Evolutionary conservation across 176 grass and related monocot species (phyloP), one percentile per base, ranked within the genome.

Genomic region (Lolium rigidum): DNA sequence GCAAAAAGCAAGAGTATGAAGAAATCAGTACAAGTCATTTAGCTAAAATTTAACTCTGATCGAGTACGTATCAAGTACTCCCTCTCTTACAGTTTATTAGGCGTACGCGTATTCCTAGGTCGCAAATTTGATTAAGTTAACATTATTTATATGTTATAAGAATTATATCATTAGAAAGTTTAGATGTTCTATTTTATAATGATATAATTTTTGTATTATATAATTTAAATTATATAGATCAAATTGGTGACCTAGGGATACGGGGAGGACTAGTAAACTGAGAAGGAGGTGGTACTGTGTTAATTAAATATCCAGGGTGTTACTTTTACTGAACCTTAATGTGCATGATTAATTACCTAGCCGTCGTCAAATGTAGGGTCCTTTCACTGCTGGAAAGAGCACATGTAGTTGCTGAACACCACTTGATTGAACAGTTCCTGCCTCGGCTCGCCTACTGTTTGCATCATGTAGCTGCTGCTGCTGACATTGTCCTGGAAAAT

Each of bases 381-480:
- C 49, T 76, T 61, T 85, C 68, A 64, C 92, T 97, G 89, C 78
- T 92, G 92, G 82, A 97, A 97, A 74, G 92, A 92, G 81, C 90
- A 93, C 88, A 92, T 88, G 86, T 87, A 86, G 77, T 80, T 91
- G 79, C 84, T 87, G 84, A 91, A 92, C 64, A 84, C 75, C 69
- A 89, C 80, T 89, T 91, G 88, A 75, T 94, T 89, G 86, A 91
- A 88, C 72, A 91, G 88, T 59, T 86, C 92, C 74, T 86, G 92
- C 85, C 84, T 94, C 75, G 87, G 75, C 71, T 89, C 90, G 50
- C 81, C 84, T 77, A 65, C 81, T 83, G 87, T 77, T 80, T 94
- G 90, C 92, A 86, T 57, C 63, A 88, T 84, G 85, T 94, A 91
- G 81, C 86, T 28, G 74, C 73, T 76, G 80, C 86, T 54, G 73